Base-by-base conservation (phyloP, 306 rosid species). In the Oxytropis ochrocephala region DNA sequence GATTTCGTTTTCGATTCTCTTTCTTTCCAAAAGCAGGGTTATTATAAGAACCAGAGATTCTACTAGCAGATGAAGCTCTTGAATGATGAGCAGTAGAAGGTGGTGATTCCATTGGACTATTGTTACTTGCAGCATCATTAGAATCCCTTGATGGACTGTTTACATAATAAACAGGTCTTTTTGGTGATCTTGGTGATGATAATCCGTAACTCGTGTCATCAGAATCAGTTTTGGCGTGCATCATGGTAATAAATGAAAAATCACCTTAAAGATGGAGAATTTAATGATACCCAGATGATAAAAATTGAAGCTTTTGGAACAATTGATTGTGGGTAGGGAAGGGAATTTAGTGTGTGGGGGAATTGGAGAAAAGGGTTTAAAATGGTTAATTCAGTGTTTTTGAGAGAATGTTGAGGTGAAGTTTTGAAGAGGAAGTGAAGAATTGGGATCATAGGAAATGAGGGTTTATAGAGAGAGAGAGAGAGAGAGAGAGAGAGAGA, bases 91-190 rank as follows among this genome's bases (percentile, higher is more conserved):
- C 82, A 46, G 29, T 74, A 87, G 11, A 92, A 89, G 88, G 77
- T 5, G 94, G 97, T 64, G 90, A 88, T 3, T 88, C 86, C 71
- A 39, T 70, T 9, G 98, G 97, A 54, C 90, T 86, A 47, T 78
- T 76, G 88, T 78, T 39, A 85, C 82, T 7, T 86, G 96, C 78
- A 76, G 93, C 96, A n/a, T 92, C 96, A 78, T 88, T 81, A 21
- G 98, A 93, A 24, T 93, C 96, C 21, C 86, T 62, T 0, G 94
- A 86, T 0, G 98, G 98, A 71, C 97, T 88, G 52, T 88, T 89
- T 10, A 90, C 91, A 64, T 77, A 88, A 78, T 90, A 93, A 19
- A 64, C 82, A 1, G 84, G 71, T 16, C 84, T 85, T 56, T 93
- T 93, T 7, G 93, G 93, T 3, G 93, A 89, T 68, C 82, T 62